Base-by-base conservation (phyloP, 1,139 yeast species). In the Geotrichum siamense region DNA sequence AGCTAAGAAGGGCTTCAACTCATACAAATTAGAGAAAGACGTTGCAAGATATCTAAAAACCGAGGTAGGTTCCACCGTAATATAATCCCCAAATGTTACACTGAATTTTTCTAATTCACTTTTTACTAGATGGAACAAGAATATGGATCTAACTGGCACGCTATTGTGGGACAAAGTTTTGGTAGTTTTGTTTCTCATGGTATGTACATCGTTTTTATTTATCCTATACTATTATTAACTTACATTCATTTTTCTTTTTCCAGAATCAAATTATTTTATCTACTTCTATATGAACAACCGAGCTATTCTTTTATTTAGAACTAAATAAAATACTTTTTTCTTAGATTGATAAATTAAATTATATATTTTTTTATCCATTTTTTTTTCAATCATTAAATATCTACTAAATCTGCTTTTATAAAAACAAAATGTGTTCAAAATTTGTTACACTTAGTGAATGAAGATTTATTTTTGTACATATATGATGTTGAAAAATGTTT, bases 161-260 rank as follows among this genome's bases (percentile, higher is more conserved):
- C 34, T 12, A 30, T 30, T 12, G 34, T 30, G 5, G 34, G 34
- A 6, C 34, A 30, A 30, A 30, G 34, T n/a, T 30, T 30, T 16
- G 34, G 34, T 21, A 30, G 34, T 17, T 30, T 30, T 17, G 34
- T 30, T 6, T 30, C 34, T 30, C 34, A 30, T 21, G 34, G 34
- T 30, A 17, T 4, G 34, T 30, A 30, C 9, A 13, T 12, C 6
- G 26, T 23, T 28, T 13, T 6, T 9, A 28, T 9, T 9, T 12
- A 15, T 13, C 10, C 5, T 16, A 4, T 5, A 16, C 21, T 30
- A 12, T 15, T 8, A 15, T 16, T 30, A 30, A 6, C 34, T 30
- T 16, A 30, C 10, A 23, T 23, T 10, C 6, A 23, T 8, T 8
- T 23, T 23, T 17, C 20, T 17, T 5, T 16, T 30, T 28, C 15